These are phyloP conservation scores for Arabidopsis hybrid DNA, from an alignment of 441 rosid genomes.

Conservation along the genomic window DNA sequence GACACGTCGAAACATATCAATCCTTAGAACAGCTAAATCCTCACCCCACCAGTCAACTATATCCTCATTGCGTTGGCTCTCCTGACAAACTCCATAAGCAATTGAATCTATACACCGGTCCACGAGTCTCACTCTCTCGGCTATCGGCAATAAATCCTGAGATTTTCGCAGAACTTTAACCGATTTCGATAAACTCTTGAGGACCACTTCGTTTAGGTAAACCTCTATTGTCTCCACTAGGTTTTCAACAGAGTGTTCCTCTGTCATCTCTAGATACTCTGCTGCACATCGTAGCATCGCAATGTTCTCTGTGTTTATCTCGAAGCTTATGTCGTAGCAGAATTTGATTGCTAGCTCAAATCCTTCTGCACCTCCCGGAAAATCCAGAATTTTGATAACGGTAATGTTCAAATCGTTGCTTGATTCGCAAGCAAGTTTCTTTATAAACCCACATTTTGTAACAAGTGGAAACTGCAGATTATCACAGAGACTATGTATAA, in stretches of 20 bases:
- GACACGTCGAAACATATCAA: constrained; percentile 63
- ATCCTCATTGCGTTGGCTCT: constrained; percentile 51
- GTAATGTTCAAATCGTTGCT: constrained; percentile 42
- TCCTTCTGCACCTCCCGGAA: constrained; percentile 59
- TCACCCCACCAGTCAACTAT: constrained; percentile 69
- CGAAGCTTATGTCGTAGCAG: constrained; percentile 73
- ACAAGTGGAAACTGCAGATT: constrained; percentile 63
- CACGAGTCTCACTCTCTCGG: constrained; percentile 64
- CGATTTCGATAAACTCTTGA: constrained; percentile 66
- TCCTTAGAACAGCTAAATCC: constrained; percentile 56
- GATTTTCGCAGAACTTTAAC: constrained; percentile 54
- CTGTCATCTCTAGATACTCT: constrained; percentile 72
- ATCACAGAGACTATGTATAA: neutral
- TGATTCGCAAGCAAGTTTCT: constrained; percentile 55
- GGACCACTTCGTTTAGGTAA: constrained; percentile 65
- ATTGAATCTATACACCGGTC: constrained; percentile 63
- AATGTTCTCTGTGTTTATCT: constrained; percentile 62
- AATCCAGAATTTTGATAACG: constrained; percentile 47
- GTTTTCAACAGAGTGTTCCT: constrained; percentile 63
- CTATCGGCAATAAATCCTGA: constrained; percentile 52
- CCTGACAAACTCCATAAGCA: constrained; percentile 65
- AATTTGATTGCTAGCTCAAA: constrained; percentile 63
- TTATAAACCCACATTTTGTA: constrained; percentile 59
- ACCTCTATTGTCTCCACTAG: constrained; percentile 62
- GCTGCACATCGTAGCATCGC: constrained; percentile 62